Evolutionary conservation across 1,284 basidiomycete species (phyloP).

Genomic region (Sphaerobolus stellatus): DNA sequence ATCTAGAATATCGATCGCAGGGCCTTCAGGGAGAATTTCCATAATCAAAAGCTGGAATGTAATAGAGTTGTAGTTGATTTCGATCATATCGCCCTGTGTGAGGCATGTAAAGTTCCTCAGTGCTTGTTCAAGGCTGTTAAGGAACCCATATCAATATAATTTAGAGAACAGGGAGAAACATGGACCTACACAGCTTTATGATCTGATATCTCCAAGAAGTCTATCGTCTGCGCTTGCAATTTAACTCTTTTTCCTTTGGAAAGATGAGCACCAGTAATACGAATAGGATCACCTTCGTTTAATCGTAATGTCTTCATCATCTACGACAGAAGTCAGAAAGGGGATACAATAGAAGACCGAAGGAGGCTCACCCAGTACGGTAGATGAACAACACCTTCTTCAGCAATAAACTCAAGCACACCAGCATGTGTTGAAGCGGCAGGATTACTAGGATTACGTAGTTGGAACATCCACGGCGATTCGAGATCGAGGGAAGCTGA

Average conservation of each 20-base stretch:
- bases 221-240: constrained; percentile 92
- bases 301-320: constrained; percentile 97
- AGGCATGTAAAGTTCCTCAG: constrained; percentile 91
- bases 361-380: constrained; percentile 76
- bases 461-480: constrained; percentile 94
- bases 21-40: constrained; percentile 87
- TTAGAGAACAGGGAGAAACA: constrained; percentile 10
- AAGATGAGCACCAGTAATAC: constrained; percentile 84
- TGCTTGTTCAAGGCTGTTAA: constrained; percentile 84
- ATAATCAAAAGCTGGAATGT: constrained; percentile 95
- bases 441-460: constrained; percentile 86
- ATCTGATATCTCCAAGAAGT: constrained; percentile 94
- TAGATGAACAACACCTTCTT: constrained; percentile 93
- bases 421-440: constrained; percentile 92
- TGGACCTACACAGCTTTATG: constrained; percentile 90
- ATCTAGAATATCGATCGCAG: constrained; percentile 89
- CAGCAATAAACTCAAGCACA: constrained; percentile 98
- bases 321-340: constrained; percentile 25
- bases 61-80: constrained; percentile 90
- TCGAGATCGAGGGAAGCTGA: constrained; percentile 83
- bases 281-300: constrained; percentile 93
- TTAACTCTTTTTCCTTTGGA: constrained; percentile 97
- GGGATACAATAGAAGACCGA: background rate
- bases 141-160: constrained; percentile 2
- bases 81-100: constrained; percentile 89